Base-by-base conservation (phyloP, 108 stramenopile genomes). In the Cyclotella sp. region DNA sequence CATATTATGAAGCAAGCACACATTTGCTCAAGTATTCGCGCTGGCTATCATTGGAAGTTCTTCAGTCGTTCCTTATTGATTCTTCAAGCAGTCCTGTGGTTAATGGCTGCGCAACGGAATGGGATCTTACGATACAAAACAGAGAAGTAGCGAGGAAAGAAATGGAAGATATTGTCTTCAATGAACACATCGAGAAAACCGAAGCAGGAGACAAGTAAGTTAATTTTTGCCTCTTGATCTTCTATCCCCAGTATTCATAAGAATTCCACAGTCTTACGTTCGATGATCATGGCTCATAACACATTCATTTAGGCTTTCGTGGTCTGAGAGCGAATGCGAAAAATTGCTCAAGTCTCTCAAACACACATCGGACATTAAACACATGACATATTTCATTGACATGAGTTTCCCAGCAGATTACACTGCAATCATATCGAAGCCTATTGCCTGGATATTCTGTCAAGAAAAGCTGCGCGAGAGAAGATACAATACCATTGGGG, bases 1-100 rank as follows among this genome's bases (percentile, higher is more conserved):
- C 94, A 3, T 95, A 95, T 68, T 92, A 91, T 64, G 94, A 95
- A 84, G 94, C 91, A 13, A 90, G 91, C 24, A 89, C 89, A 3
- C 91, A 95, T 73, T 72, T 95, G 42, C 86, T 95, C 47, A 86
- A 85, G 42, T 95, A 95, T 68, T 80, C 87, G 16, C 78, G 94
- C 3, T 95, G 94, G 94, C 78, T 95, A 11, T 95, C 94, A 21
- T 63, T 93, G 19, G 94, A 95, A 58, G 39, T 85, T 16, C 76
- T 95, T 11, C 63, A 86, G 44, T 72, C 81, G 7, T 89, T 83
- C 51, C 58, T 91, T 41, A 45, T 60, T 26, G 83, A 89, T 49
- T 87, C 78, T 67, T 62, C 84, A 19, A 72, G 85, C 49, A 40
- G 55, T 34, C 78, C 85, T 14, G 84, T 79, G 1, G 84, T 76